Conservation (phyloP, 495 filamentous ascomycete genomes). For the Pyronema omphalodes region DNA sequence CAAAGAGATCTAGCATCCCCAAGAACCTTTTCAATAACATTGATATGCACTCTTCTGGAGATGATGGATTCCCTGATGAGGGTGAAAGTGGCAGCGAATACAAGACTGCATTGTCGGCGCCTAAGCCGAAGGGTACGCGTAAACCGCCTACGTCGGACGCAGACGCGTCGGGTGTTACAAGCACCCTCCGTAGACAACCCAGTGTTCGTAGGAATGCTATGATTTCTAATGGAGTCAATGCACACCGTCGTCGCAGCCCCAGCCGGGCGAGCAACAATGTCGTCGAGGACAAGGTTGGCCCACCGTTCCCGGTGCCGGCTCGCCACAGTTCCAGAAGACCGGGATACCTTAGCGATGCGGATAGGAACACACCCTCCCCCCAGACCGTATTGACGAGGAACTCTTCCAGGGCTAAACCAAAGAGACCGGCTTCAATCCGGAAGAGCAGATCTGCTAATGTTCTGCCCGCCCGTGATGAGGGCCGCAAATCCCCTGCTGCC, state of each 20-base stretch:
- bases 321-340: constrained; percentile 71
- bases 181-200: constrained; percentile 26
- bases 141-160: constrained; percentile 12
- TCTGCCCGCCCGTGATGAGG: constrained; percentile 37
- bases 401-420: background rate
- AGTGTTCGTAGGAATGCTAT: constrained; percentile 47
- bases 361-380: constrained; percentile 46
- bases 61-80: constrained; percentile 27
- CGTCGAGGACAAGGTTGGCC: constrained; percentile 33
- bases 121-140: constrained; percentile 25
- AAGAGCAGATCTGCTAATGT: constrained; percentile 68
- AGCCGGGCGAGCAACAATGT: constrained; percentile 45
- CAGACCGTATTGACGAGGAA: constrained; percentile 31
- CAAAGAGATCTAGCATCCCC: background rate
- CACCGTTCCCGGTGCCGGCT: constrained; percentile 80
- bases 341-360: constrained; percentile 41
- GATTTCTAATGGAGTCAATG: constrained; percentile 57
- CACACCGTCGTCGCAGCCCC: constrained; percentile 56
- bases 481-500: constrained; percentile 46
- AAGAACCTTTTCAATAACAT: constrained; percentile 18
- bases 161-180: background rate
- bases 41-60: constrained; percentile 19
- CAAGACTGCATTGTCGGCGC: constrained; percentile 44
- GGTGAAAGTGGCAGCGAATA: constrained; percentile 48
- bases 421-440: constrained; percentile 36